Base-by-base conservation (phyloP, 1,139 yeast species). In the Scheffersomyces quercinus region DNA sequence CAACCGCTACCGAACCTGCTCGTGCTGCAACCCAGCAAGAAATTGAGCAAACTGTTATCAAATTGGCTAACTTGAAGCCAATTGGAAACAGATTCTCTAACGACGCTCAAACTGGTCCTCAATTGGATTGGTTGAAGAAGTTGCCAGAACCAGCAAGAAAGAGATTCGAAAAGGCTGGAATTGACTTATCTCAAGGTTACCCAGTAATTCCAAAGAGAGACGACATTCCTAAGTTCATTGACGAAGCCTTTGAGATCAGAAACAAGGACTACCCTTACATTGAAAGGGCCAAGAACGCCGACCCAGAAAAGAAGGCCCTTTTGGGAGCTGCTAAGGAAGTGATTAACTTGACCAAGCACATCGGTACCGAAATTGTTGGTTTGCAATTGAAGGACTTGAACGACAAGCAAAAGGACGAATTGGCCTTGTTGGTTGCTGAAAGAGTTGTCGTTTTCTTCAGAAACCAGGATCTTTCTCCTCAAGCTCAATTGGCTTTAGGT, bases 321-420 rank as follows among this genome's bases (percentile, higher is more conserved):
- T 66, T 78, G 37, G 71, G 75, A n/a, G 81, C 81, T 42, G 82
- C 80, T 15, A 68, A 60, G 44, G 76, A 76, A 53, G 81, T 78
- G 14, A 67, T 52, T 35, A 50, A 78, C 46, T 63, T 77, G 50
- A 75, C 82, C 38, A 73, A 71, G 46, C 70, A 74, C 46, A 62
- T 77, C 46, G 84, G 84, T 46, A 77, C 82, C n/a, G 83, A 79
- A 54, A 68, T 81, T 53, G 73, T 75, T 40, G 83, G 82, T 2
- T 58, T 79, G 42, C 83, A 80, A 57, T 61, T 79, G 43, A 59
- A 62, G 13, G 79, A 77, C 29, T 67, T 80, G 49, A 67, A 56
- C 43, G 77, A 77, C 50, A 57, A 78, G 52, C 84, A 79, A 51
- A 71, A 68, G 50, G 83, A 52, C 37, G 63, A 76, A 51, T 60